Base-by-base conservation (phyloP, 306 rosid species). In the Fragaria vesca region DNA sequence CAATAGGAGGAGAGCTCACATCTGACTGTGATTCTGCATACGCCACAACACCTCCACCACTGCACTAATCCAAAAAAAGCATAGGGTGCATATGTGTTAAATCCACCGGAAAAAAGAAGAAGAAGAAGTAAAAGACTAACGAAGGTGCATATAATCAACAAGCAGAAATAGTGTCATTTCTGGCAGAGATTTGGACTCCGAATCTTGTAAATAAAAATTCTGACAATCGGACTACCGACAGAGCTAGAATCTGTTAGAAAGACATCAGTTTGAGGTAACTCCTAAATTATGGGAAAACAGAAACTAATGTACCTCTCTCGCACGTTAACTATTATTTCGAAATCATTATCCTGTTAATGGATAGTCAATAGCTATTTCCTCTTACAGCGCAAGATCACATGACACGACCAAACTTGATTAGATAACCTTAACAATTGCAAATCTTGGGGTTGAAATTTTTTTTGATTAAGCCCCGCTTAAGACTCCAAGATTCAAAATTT, bases 1-100 rank as follows among this genome's bases (percentile, higher is more conserved):
- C 86, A 76, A 73, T 73, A 40, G 30, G 76, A 66, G 86, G 83
- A 71, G 69, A 67, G 32, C 80, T 83, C 80, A 46, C 70, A 40
- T 80, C 89, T 32, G 97, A 66, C 77, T 82, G 83, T 55, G 88
- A 85, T 76, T 92, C 98, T 45, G 98, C 87, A 84, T 91, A 91
- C 28, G 96, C 93, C 78, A 95, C 82, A 34, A 88, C 82, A 82
- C 97, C 89, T 82, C 98, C 98, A 78, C 96, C 81, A 81, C 98
- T 95, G 93, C 84, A 87, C 72, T 72, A 47, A 26, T 24, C 65
- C 65, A 38, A 81, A 36, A 28, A 61, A 26, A 8, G 1, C 26
- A n/a, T 1, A 17, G 21, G 21, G 30, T n/a, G 13, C 62, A 21
- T n/a, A n/a, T 47, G 51, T 12, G 26, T 20, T 20, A 20, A 24